Percentiles rank a stretch among this genome's conserved stretches.
These are phyloP conservation scores for Helenozyma baotianmanensis DNA, from an alignment of 805 yeast genomes.

Conservation along the genomic window DNA sequence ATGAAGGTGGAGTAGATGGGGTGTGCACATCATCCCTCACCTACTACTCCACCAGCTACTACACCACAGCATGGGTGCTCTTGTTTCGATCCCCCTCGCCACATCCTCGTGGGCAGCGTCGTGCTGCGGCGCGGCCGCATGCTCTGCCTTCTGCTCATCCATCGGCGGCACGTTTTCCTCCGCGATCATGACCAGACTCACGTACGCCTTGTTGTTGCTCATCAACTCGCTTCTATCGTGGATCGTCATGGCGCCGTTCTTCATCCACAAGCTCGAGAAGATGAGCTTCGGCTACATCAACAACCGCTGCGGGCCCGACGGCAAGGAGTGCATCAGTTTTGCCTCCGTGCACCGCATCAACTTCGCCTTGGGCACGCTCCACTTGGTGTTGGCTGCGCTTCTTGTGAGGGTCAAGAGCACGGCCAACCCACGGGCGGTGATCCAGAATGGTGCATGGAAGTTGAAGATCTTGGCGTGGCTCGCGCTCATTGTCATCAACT, in stretches of 20 bases:
- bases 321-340: slow-evolving; percentile 79
- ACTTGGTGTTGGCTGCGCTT: slow-evolving; percentile 61
- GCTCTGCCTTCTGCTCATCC: slow-evolving; percentile 55
- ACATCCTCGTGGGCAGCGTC: slow-evolving; percentile 13
- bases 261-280: slow-evolving; percentile 66
- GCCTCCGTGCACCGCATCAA: slow-evolving; percentile 91
- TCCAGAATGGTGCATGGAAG: slow-evolving; percentile 94
- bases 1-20: too few species aligned
- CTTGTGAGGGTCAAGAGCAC: slow-evolving; percentile 75
- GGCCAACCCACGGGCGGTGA: slow-evolving; percentile 66
- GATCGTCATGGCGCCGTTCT: slow-evolving; percentile 84
- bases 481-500: slow-evolving; percentile 54
- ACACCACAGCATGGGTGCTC: slow-evolving; percentile 13
- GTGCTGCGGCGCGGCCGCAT: slow-evolving; percentile 44
- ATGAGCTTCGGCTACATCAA: slow-evolving; percentile 67
- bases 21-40: too few species aligned
- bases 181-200: slow-evolving; percentile 76
- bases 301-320: slow-evolving; percentile 64
- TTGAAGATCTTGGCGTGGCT: slow-evolving; percentile 62
- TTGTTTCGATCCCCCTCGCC: slow-evolving; percentile 13
- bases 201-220: slow-evolving; percentile 76
- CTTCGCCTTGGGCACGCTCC: slow-evolving; percentile 80
- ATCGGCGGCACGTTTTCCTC: slow-evolving; percentile 63
- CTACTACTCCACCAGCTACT: too few species aligned
- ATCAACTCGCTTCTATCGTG: slow-evolving; percentile 82